A percentile compares a stretch with the other conserved stretches of the same genome.
These are phyloP conservation scores for Asterella californica DNA, from an alignment of 225 moss, liverwort and hornwort genomes.

Conservation along the genomic window DNA sequence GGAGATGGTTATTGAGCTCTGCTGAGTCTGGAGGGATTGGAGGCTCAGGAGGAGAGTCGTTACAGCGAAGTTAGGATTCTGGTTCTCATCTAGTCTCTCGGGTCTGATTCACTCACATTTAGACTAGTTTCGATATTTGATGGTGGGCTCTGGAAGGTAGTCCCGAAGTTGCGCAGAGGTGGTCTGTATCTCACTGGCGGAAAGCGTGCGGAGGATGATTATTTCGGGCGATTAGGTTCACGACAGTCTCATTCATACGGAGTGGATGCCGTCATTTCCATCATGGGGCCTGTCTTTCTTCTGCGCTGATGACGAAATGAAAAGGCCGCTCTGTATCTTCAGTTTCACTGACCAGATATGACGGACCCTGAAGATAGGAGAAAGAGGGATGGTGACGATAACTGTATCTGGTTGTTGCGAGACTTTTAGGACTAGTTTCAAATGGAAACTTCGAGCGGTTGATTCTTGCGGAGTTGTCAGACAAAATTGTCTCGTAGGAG, in stretches of 20 bases:
- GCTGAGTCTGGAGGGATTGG: not conserved
- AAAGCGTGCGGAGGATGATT: too few relatives aligned
- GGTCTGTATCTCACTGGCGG: not conserved
- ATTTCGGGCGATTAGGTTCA: not conserved
- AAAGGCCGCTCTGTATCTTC: not conserved
- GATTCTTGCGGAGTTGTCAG: not conserved
- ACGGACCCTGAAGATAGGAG: not conserved
- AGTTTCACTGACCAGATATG: not conserved
- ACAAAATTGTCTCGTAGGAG: not conserved
- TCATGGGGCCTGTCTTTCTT: not conserved
- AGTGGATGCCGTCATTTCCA: not conserved
- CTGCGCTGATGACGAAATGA: not conserved
- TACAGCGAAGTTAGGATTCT: not conserved
- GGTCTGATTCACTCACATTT: not conserved
- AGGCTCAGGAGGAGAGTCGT: not conserved
- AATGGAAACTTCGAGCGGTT: not conserved
- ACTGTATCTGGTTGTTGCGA: not conserved
- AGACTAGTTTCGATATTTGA: not conserved
- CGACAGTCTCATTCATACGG: not conserved
- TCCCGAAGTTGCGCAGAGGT: not conserved
- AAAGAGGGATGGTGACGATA: not conserved
- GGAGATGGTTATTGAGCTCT: not conserved
- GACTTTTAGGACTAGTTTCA: not conserved
- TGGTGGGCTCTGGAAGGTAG: not conserved
- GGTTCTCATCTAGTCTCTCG: not conserved